Evolutionary conservation across 768 basidiomycete genomes (phyloP).

Genomic region (Phylloporus sp.): DNA sequence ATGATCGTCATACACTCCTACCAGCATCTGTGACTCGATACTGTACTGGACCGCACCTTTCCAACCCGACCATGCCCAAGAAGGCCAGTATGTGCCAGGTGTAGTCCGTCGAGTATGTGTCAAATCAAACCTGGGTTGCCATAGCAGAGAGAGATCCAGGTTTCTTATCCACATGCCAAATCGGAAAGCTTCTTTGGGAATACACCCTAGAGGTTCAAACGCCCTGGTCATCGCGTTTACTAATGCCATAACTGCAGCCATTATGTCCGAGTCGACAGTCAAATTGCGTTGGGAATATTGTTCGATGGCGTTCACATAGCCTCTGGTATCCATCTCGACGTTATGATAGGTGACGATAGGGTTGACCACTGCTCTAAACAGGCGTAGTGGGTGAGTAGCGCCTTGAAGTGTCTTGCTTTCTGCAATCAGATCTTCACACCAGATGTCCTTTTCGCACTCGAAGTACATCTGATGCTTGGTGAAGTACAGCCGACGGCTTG

Average conservation of each 20-base stretch:
- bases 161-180: constrained; percentile 11
- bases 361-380: background rate
- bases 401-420: constrained; percentile 8
- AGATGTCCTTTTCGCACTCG: constrained; percentile 17
- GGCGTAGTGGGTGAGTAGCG: constrained; percentile 8
- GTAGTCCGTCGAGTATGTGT: constrained; percentile 7
- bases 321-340: background rate
- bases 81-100: constrained; percentile 10
- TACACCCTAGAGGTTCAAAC: background rate
- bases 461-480: constrained; percentile 22
- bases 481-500: constrained; percentile 20
- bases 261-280: constrained; percentile 13
- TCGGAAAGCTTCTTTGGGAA: constrained; percentile 5
- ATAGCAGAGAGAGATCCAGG: constrained; percentile 16
- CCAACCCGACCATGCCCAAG: constrained; percentile 28
- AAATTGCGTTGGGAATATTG: constrained; percentile 13
- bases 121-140: constrained; percentile 18
- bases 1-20: background rate
- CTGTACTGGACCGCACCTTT: constrained; percentile 15
- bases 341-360: background rate
- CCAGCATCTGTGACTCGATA: background rate
- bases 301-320: constrained; percentile 7
- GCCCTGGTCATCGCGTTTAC: constrained; percentile 1
- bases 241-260: constrained; percentile 8
- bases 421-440: constrained; percentile 22